A percentile compares a stretch with the other conserved stretches of the same genome.
Conservation (phyloP, 306 rosid genomes). For the Vigna radiata region DNA sequence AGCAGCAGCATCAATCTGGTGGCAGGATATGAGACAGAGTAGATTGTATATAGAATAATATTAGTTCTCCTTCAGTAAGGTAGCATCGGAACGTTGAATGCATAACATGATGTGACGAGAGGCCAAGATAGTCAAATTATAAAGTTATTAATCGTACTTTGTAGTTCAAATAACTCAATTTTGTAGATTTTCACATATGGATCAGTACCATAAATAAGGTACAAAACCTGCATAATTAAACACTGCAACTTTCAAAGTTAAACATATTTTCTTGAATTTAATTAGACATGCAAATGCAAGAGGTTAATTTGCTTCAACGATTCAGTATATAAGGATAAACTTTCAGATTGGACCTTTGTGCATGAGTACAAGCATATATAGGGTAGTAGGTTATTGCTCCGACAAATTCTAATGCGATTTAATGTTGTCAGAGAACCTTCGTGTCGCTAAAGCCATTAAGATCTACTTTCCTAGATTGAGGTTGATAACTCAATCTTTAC, state of each 20-base stretch:
- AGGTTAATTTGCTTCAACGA: neutral
- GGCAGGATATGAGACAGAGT: constrained; percentile 49
- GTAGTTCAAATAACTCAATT: constrained; percentile 16
- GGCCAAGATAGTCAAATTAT: neutral
- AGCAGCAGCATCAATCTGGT: constrained; percentile 53
- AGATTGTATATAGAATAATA: constrained; percentile 37
- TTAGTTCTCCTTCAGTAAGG: constrained; percentile 15
- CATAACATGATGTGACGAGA: constrained; percentile 4
- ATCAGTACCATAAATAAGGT: neutral
- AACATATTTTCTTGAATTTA: neutral
- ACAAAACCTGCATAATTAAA: too few species aligned
- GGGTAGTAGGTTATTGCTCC: neutral
- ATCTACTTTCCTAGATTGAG: neutral
- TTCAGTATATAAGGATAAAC: neutral
- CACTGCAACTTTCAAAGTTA: too few species aligned
- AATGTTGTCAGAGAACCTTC: neutral
- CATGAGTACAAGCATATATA: neutral
- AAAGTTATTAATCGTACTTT: neutral
- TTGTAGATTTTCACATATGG: neutral
- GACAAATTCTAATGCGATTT: neutral
- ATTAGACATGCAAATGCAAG: constrained; percentile 2
- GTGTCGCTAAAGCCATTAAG: neutral
- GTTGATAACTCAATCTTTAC: neutral
- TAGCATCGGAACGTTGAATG: constrained; percentile 26
- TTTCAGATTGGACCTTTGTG: neutral